Evolutionary conservation across 306 rosid species (phyloP).

Genomic region (Begonia loranthoides): DNA sequence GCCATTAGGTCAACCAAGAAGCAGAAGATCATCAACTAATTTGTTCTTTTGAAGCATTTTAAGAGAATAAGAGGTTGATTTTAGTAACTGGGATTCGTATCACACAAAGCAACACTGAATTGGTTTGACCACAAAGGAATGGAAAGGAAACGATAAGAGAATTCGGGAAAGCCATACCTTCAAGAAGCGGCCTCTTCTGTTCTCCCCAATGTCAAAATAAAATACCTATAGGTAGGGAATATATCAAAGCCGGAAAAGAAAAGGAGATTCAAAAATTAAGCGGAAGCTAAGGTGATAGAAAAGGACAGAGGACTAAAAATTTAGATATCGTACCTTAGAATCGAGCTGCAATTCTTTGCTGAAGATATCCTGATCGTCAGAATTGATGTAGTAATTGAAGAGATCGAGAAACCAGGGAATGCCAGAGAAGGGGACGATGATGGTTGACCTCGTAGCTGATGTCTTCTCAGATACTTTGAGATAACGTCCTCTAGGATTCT

Average conservation of each 20-base stretch:
- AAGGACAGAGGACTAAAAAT: not conserved
- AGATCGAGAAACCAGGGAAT: slow-evolving; percentile 98
- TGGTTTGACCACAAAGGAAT: not conserved
- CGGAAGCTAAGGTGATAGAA: too few species aligned
- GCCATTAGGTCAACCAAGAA: too few species aligned
- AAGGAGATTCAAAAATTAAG: not conserved
- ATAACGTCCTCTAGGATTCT: slow-evolving; percentile 96
- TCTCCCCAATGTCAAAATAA: slow-evolving; percentile 98
- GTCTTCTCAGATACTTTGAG: slow-evolving; percentile 97
- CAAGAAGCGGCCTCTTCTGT: slow-evolving; percentile 96
- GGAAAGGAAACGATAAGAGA: not conserved
- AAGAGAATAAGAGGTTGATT: too few species aligned
- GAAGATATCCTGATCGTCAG: slow-evolving; percentile 83
- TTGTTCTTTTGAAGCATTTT: too few species aligned
- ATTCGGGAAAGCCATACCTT: slow-evolving; percentile 37
- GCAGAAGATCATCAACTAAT: too few species aligned
- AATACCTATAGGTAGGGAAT: slow-evolving; percentile 42
- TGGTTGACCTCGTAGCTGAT: slow-evolving; percentile 95
- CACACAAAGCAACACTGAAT: too few species aligned
- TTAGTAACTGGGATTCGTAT: too few species aligned
- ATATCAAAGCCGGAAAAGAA: not conserved
- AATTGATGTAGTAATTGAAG: slow-evolving; percentile 84
- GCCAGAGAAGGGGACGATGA: slow-evolving; percentile 93
- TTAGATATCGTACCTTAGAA: slow-evolving; percentile 38
- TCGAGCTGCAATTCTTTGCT: slow-evolving; percentile 99